Conservation (phyloP, 805 yeast genomes). For the Cyberlindnera meyerae region DNA sequence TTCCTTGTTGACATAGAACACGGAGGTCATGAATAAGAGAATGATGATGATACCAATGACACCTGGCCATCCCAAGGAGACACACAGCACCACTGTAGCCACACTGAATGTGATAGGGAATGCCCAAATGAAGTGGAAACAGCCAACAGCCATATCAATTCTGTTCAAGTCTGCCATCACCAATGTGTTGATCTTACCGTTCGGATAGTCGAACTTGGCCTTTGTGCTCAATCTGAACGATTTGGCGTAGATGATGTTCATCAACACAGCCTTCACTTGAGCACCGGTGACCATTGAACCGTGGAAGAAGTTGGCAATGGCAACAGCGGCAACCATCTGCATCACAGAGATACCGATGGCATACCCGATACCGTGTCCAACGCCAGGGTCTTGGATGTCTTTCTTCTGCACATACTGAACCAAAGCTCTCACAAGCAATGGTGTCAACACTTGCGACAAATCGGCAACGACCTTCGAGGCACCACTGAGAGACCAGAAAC, state of each 20-base stretch:
- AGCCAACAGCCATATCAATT: slow-evolving; percentile 70
- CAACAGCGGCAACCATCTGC: slow-evolving; percentile 43
- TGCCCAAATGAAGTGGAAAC: slow-evolving; percentile 57
- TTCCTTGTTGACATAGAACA: slow-evolving; percentile 43
- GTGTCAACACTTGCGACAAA: slow-evolving; percentile 45
- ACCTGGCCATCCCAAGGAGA: slow-evolving; percentile 68
- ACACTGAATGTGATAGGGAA: slow-evolving; percentile 63
- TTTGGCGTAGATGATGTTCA: slow-evolving; percentile 66
- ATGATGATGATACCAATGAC: slow-evolving; percentile 63
- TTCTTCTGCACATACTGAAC: slow-evolving; percentile 58
- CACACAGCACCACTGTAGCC: slow-evolving; percentile 57
- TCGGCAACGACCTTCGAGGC: slow-evolving; percentile 28
- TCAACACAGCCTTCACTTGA: slow-evolving; percentile 62
- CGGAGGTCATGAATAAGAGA: slow-evolving; percentile 34
- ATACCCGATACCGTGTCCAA: slow-evolving; percentile 65
- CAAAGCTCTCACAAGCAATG: slow-evolving; percentile 60
- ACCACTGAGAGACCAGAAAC: slow-evolving; percentile 32
- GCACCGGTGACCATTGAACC: slow-evolving; percentile 62
- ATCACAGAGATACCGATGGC: slow-evolving; percentile 64
- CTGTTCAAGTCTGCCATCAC: slow-evolving; percentile 80
- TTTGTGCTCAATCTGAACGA: slow-evolving; percentile 55
- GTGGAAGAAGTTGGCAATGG: slow-evolving; percentile 61
- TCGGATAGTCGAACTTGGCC: slow-evolving; percentile 56
- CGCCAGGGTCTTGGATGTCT: slow-evolving; percentile 36
- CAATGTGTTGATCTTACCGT: slow-evolving; percentile 68